Percentiles rank a stretch among this genome's conserved stretches.
Conservation (phyloP, 345 rosid species). For the Noccaea caerulescens region DNA sequence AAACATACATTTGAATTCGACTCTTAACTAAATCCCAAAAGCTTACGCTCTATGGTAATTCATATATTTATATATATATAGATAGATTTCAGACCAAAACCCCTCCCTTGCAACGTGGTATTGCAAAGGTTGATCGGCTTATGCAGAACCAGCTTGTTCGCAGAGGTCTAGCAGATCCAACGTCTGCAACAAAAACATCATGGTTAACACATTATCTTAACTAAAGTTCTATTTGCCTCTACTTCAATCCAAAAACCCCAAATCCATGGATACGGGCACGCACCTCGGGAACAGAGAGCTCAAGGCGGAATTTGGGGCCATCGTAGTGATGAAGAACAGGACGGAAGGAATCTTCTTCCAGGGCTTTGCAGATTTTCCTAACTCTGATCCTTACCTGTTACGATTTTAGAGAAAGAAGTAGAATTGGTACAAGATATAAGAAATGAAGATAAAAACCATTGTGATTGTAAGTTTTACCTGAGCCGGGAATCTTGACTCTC, state of each 20-base stretch:
- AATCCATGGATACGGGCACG: constrained; percentile 7
- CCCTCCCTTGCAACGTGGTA: constrained; percentile 27
- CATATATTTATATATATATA: constrained; percentile 24
- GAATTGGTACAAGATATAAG: constrained; percentile 3
- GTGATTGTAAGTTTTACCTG: constrained; percentile 55
- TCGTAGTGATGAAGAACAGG: constrained; percentile 97
- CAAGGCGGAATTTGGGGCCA: constrained; percentile 97
- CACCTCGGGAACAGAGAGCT: constrained; percentile 99
- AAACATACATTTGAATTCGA: constrained; percentile 38
- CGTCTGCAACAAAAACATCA: constrained; percentile 62
- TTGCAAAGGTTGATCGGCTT: constrained; percentile 43
- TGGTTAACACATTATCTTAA: background rate
- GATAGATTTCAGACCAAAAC: constrained; percentile 31
- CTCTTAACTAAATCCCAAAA: constrained; percentile 40
- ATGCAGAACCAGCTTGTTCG: constrained; percentile 81
- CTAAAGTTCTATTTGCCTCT: background rate
- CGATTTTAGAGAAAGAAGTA: background rate
- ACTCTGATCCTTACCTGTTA: constrained; percentile 80
- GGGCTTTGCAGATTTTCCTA: constrained; percentile 86
- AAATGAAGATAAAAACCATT: background rate
- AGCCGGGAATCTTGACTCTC: constrained; percentile 98
- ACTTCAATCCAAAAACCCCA: background rate
- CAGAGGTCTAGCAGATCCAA: constrained; percentile 86
- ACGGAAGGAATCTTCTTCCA: constrained; percentile 97
- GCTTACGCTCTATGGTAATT: constrained; percentile 46